These are phyloP conservation scores for Botrytis hyacinthi DNA, from an alignment of 2,329 filamentous ascomycete species.

Conservation along the genomic window DNA sequence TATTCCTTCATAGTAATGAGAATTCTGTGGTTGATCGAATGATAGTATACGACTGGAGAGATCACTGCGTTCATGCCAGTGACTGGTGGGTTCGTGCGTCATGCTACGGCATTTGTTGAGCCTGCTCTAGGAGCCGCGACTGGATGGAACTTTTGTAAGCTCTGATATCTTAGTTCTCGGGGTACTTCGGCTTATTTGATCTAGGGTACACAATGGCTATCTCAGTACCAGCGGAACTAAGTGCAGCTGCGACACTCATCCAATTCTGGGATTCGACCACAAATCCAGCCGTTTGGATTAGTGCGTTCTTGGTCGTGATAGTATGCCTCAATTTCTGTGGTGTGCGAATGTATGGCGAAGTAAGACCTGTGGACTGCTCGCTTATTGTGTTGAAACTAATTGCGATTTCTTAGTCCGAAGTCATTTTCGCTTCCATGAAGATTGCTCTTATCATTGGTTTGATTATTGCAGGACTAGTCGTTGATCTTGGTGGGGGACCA, in stretches of 20 bases:
- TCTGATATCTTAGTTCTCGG: constrained; percentile 27
- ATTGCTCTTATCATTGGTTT: constrained; percentile 62
- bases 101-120: constrained; percentile 42
- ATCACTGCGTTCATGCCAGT: constrained; percentile 46
- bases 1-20: neutral
- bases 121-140: constrained; percentile 40
- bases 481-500: constrained; percentile 61
- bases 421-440: constrained; percentile 54
- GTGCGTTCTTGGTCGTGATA: constrained; percentile 42
- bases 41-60: constrained; percentile 11
- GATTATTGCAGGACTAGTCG: constrained; percentile 60
- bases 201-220: constrained; percentile 56
- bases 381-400: constrained; percentile 53
- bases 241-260: constrained; percentile 61
- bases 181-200: neutral
- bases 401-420: constrained; percentile 40
- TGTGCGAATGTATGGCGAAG: constrained; percentile 49
- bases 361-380: constrained; percentile 61
- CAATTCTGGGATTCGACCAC: constrained; percentile 63
- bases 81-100: constrained; percentile 43
- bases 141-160: constrained; percentile 35
- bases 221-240: constrained; percentile 51
- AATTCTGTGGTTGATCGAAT: neutral
- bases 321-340: constrained; percentile 64
- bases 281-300: constrained; percentile 46